A percentile compares a stretch with the other conserved stretches of the same genome.
These are phyloP conservation scores for Ogataea paradorogensis DNA, from an alignment of 805 yeast species.

Conservation along the genomic window DNA sequence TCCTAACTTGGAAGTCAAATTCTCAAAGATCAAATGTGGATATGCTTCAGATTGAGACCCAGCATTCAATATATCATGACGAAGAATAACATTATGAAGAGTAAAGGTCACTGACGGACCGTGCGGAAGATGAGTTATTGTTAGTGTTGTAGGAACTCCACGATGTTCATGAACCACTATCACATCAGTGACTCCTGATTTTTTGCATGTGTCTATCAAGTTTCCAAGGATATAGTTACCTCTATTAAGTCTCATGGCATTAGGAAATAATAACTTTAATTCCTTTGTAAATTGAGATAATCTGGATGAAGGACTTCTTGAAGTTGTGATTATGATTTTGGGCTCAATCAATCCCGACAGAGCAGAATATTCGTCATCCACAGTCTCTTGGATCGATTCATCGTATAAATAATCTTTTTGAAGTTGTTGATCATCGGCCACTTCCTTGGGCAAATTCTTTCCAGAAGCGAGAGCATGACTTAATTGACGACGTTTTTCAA, in stretches of 20 bases:
- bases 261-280: conserved; percentile 83
- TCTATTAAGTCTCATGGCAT: conserved; percentile 83
- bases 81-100: conserved; percentile 86
- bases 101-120: conserved; percentile 97
- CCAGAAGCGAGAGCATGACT: conserved; percentile 90
- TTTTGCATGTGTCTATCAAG: conserved; percentile 76
- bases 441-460: conserved; percentile 81
- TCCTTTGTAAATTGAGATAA: conserved; percentile 92
- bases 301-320: conserved; percentile 84
- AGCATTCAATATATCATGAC: conserved; percentile 84
- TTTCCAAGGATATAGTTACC: conserved; percentile 89
- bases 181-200: conserved; percentile 77
- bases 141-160: conserved; percentile 94
- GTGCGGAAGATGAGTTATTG: conserved; percentile 93
- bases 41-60: conserved; percentile 90
- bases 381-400: conserved; percentile 54
- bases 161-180: conserved; percentile 91
- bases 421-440: conserved; percentile 80
- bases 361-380: conserved; percentile 91
- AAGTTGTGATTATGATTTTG: conserved; percentile 85
- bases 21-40: conserved; percentile 93
- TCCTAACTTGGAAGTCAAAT: conserved; percentile 79
- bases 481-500: conserved; percentile 82
- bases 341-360: conserved; percentile 89
- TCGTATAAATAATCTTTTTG: conserved; percentile 85